These are phyloP conservation scores for Kodamaea restingae DNA, from an alignment of 805 yeast genomes.

Conservation along the genomic window DNA sequence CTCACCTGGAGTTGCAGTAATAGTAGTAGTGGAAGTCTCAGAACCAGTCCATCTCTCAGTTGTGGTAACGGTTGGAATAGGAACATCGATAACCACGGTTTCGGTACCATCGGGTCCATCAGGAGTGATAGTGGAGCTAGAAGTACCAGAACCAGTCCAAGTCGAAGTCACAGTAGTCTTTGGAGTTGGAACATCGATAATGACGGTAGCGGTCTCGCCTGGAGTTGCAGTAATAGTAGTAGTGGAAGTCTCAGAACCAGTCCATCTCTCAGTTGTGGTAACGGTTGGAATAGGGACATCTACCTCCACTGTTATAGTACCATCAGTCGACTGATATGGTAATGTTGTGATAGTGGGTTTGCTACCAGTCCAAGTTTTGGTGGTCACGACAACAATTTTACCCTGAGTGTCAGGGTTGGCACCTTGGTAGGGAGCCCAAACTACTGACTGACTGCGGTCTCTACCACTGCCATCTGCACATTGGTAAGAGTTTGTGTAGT, in stretches of 20 bases:
- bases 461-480: slow-evolving; percentile 12
- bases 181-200: slow-evolving; percentile 13
- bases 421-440: slow-evolving; percentile 6
- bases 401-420: slow-evolving; percentile 7
- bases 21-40: slow-evolving; percentile 8
- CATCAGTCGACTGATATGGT: slow-evolving; percentile 8
- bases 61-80: neutral
- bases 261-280: slow-evolving; percentile 10
- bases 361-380: slow-evolving; percentile 9
- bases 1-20: slow-evolving; percentile 7
- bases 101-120: slow-evolving; percentile 4
- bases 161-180: slow-evolving; percentile 7
- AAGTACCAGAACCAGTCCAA: slow-evolving; percentile 12
- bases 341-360: slow-evolving; percentile 8
- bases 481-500: slow-evolving; percentile 9
- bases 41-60: slow-evolving; percentile 6
- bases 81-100: slow-evolving; percentile 9
- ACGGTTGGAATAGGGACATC: slow-evolving; percentile 15
- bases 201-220: slow-evolving; percentile 13
- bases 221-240: slow-evolving; percentile 7
- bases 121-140: slow-evolving; percentile 9
- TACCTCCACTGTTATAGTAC: slow-evolving; percentile 16
- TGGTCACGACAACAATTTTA: slow-evolving; percentile 6
- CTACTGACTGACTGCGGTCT: neutral
- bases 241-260: slow-evolving; percentile 12